Base-by-base conservation (phyloP, 805 yeast genomes). In the Saccharomycopsis oosterbeekiorum region DNA sequence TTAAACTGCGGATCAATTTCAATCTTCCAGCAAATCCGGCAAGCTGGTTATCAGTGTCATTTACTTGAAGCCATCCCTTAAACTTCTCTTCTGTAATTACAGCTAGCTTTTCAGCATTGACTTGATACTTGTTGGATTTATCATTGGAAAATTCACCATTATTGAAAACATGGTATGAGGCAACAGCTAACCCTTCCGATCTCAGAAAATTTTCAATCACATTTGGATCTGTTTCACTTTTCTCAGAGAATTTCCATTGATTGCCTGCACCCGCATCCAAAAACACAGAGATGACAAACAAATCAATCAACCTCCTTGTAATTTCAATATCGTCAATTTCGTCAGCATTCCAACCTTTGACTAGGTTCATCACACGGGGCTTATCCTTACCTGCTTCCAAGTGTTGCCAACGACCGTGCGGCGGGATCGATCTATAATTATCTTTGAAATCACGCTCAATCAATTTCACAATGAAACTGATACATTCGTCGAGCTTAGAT, bases 261-360 rank as follows among this genome's bases (percentile, higher is more conserved):
- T 81, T 79, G 19, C 88, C 89, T 0, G 88, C 88, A 24, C 89
- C 89, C 4, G 88, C 88, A 69, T 84, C 89, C 29, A 84, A 73
- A 55, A 84, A 70, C 3, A 84, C 89, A 62, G 86, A 81, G 40
- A 84, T 79, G 2, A 83, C 77, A 65, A 84, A 80, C 60, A 84
- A 71, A 69, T 84, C 88, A 59, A 84, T 74, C 47, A 84, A 70
- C 54, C 81, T 78, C 65, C 76, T 78, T 41, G 85, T 80, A 34
- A 80, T 76, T 61, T 83, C 86, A 14, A 73, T 64, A 39, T 71
- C 70, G 63, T 72, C 74, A 26, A 70, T 63, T 2, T 63, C 55
- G 4, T 40, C 19, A 21, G 60, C 40, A 41, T 70, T 60, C 78
- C 84, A 79, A 36, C 67, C 61, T 1, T 63, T 67, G 34, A 83